Evolutionary conservation across 306 rosid genomes (phyloP).

Genomic region (Cucurbita argyrosperma): DNA sequence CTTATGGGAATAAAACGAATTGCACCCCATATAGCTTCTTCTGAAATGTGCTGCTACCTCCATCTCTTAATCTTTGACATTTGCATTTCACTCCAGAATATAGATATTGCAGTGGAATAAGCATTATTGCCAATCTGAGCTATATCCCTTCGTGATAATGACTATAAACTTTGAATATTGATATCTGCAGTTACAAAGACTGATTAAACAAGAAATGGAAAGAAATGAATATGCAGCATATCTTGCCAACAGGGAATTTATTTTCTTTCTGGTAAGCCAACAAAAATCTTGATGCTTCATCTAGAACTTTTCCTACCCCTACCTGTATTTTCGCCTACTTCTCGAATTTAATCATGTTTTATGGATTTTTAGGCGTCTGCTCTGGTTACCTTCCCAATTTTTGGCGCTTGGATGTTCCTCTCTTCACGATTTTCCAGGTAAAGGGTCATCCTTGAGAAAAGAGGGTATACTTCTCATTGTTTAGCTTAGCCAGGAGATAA

Average conservation of each 20-base stretch:
- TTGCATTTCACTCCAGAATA: not conserved
- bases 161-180: not conserved
- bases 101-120: constrained; percentile 2
- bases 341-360: constrained; percentile 10
- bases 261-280: constrained; percentile 60
- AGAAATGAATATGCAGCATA: constrained; percentile 41
- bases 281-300: not conserved
- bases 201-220: constrained; percentile 51
- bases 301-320: not conserved
- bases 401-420: constrained; percentile 64
- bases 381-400: constrained; percentile 48
- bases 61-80: not conserved
- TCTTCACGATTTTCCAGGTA: constrained; percentile 28
- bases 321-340: not conserved
- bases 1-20: not conserved
- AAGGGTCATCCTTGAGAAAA: not conserved
- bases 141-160: not conserved
- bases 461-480: not conserved
- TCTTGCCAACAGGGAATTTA: constrained; percentile 49
- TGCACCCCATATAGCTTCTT: not conserved
- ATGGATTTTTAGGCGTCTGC: constrained; percentile 61
- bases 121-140: not conserved
- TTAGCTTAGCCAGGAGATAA: not conserved
- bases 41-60: not conserved
- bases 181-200: constrained; percentile 52